These are phyloP conservation scores for Beauveria rudraprayagi DNA, from an alignment of 2,329 filamentous ascomycete species.

Conservation along the genomic window DNA sequence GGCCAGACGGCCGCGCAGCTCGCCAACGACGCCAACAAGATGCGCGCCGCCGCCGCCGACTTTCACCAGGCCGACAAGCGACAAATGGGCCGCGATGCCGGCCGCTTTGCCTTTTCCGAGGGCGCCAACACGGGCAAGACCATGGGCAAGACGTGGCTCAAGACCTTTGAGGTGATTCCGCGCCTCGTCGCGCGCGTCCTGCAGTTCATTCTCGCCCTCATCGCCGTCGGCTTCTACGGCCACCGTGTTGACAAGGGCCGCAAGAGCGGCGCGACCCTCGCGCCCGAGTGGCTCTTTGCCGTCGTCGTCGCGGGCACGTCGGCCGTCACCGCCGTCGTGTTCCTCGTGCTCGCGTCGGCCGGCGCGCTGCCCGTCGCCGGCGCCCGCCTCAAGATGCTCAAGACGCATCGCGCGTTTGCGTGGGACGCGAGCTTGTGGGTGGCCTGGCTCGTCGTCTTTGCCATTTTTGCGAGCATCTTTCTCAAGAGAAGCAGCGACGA, in stretches of 20 bases:
- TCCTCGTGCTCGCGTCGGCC: constrained; percentile 30
- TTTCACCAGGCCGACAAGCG: constrained; percentile 26
- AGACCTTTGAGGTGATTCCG: constrained; percentile 37
- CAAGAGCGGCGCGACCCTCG: constrained; percentile 30
- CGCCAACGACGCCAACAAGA: constrained; percentile 20
- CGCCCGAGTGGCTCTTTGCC: constrained; percentile 57
- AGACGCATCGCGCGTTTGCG: constrained; percentile 35
- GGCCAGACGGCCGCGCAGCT: constrained; percentile 27
- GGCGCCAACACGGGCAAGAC: constrained; percentile 31
- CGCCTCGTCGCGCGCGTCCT: constrained; percentile 52
- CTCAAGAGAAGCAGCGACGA: constrained; percentile 49
- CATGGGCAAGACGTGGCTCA: constrained; percentile 36
- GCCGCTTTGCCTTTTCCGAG: constrained; percentile 25
- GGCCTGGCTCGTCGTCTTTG: constrained; percentile 60
- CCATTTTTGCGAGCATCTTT: constrained; percentile 65
- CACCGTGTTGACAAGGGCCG: constrained; percentile 45
- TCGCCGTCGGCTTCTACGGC: constrained; percentile 62
- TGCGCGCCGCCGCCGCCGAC: constrained; percentile 22
- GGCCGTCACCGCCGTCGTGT: constrained; percentile 40
- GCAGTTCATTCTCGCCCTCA: constrained; percentile 62
- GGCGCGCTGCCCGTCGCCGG: constrained; percentile 26
- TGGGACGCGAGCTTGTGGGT: constrained; percentile 38
- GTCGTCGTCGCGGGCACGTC: constrained; percentile 48
- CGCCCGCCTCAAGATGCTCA: constrained; percentile 25
- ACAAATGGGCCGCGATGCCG: constrained; percentile 25